Evolutionary conservation across 306 rosid species (phyloP).

Genomic region (Purshia tridentata): DNA sequence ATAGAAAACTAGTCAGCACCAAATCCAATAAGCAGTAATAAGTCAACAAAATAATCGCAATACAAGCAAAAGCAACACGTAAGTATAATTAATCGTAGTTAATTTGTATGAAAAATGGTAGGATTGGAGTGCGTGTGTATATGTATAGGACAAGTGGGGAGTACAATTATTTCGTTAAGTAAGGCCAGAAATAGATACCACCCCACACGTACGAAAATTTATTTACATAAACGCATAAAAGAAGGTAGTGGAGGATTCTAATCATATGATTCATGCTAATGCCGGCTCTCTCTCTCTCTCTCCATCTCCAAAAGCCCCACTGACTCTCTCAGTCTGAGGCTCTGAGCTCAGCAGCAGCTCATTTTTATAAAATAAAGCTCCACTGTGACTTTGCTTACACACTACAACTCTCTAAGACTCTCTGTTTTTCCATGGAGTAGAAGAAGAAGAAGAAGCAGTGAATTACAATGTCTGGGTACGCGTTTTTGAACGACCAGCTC

Average conservation of each 20-base stretch:
- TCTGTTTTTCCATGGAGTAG: neutral
- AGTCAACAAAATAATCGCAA: neutral
- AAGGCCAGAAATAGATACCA: neutral
- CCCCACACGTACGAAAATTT: neutral
- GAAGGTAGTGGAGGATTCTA: constrained; percentile 25
- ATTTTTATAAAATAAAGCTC: neutral
- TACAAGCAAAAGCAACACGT: too few species aligned
- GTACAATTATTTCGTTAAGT: neutral
- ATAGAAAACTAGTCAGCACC: neutral
- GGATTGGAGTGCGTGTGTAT: too few species aligned
- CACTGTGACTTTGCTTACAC: neutral
- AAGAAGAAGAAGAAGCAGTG: neutral
- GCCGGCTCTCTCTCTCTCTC: constrained; percentile 24
- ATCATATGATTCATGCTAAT: constrained; percentile 4
- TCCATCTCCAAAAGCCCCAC: neutral
- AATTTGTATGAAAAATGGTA: too few species aligned
- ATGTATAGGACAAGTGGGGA: neutral
- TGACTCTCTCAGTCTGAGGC: constrained; percentile 1
- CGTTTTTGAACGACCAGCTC: constrained; percentile 57
- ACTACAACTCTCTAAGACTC: neutral
- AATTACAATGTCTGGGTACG: constrained; percentile 42
- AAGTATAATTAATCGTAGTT: too few species aligned
- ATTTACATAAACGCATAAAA: neutral
- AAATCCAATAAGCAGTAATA: neutral
- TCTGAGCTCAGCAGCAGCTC: constrained; percentile 10